Evolutionary conservation across 441 rosid species (phyloP), one percentile per base, ranked within the genome.

Genomic region (Flueggea neowawraea): DNA sequence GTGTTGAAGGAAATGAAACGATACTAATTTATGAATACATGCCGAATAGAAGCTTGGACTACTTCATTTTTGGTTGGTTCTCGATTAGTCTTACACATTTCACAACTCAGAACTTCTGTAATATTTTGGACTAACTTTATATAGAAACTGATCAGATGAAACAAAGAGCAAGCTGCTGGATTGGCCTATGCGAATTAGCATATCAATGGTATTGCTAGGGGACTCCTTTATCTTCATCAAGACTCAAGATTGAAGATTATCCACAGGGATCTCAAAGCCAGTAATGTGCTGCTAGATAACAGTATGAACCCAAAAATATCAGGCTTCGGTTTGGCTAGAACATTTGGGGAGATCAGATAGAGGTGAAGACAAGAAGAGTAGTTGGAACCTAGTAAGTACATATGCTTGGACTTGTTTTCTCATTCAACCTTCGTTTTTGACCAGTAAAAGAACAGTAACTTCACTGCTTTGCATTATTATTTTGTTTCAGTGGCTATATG

Each of bases 401-500:
- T 28, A 22, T 44, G 12, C 48, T 31, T 32, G 17, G 11, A 32
- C 31, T 51, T 33, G 28, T 43, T 43, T 43, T 6, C 45, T 6
- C 12, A 43, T 43, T 6, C 12, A 43, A 43, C 12, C 45, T 11
- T 43, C 3, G 45, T 11, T 43, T 43, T 43, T 11, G 2, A 22
- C n/a, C n/a, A n/a, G 2, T 22, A 6, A 1, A 43, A 43, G 8
- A 43, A 43, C 45, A 6, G 8, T 43, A 11, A 3, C 12, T 43
- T 43, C 12, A 58, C 9, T 10, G 53, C 55, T 52, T 22, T 22
- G 28, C 28, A 2, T 22, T 22, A 22, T 22, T 22, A 22, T 22
- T 22, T 22, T 54, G n/a, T 31, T 41, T 60, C 67, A 87, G 87
- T 33, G 94, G 87, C 2, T 87, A 87, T 48, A 87, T 87, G 87